phyloP scores from a whole-genome alignment of 2,329 filamentous ascomycete genomes.

The Ophioceras dolichostomum region DNA sequence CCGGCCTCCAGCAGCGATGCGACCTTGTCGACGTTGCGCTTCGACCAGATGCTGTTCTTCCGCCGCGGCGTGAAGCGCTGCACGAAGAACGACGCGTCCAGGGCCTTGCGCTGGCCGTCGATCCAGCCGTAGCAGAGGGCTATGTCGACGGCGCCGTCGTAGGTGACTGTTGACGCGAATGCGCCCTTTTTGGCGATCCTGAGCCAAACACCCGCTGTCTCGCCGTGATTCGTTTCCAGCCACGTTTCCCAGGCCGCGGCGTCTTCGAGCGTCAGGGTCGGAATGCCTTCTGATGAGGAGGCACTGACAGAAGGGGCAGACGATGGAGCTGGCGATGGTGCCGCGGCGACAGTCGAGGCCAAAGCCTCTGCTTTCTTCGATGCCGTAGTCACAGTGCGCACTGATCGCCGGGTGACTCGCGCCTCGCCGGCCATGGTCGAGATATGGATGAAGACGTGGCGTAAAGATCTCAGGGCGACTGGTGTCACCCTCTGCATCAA shows the following conservation, averaged over 20 bases:
- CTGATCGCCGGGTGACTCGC: background rate
- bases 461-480: too few species aligned
- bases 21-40: conserved; percentile 43
- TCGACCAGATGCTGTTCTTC: conserved; percentile 43
- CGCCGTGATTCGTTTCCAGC: conserved; percentile 3
- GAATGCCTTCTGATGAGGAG: too few species aligned
- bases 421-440: too few species aligned
- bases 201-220: background rate
- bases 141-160: conserved; percentile 35
- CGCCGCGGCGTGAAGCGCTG: conserved; percentile 48
- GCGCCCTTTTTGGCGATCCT: conserved; percentile 2
- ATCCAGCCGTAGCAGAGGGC: conserved; percentile 54
- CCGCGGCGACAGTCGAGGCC: background rate
- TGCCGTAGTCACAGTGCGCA: background rate
- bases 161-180: background rate
- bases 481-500: too few species aligned
- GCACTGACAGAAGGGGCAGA: too few species aligned
- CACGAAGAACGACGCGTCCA: conserved; percentile 33
- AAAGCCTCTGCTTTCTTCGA: conserved; percentile 1
- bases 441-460: too few species aligned
- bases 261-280: background rate
- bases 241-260: conserved; percentile 3
- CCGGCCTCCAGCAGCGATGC: conserved; percentile 27
- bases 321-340: background rate
- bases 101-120: conserved; percentile 37